Percentiles rank a stretch among this genome's conserved stretches.
Evolutionary conservation across 1,139 yeast genomes (phyloP).

Genomic region (Debaryomycetaceae sp.): DNA sequence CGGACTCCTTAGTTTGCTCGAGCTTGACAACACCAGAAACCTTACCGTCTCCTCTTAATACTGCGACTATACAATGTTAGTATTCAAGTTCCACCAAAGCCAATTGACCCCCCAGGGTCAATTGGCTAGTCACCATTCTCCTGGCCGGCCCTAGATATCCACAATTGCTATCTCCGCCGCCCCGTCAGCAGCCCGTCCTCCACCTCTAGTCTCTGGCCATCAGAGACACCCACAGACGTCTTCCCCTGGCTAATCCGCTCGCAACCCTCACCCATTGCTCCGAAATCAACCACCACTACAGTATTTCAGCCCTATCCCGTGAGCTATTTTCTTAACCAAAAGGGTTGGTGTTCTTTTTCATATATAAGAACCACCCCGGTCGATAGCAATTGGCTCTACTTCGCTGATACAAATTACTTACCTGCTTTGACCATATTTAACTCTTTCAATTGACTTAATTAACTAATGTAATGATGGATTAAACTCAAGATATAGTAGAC

Average conservation of each 20-base stretch:
- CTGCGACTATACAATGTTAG: slow-evolving; percentile 62
- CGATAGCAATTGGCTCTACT: background rate
- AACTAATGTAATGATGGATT: background rate
- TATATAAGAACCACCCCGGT: background rate
- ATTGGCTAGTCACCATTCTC: background rate
- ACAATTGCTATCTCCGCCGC: background rate
- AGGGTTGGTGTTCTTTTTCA: background rate
- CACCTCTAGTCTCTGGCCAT: too few species aligned
- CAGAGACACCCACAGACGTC: too few species aligned
- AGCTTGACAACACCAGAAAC: slow-evolving; percentile 84
- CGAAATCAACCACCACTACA: background rate
- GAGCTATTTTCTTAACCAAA: background rate
- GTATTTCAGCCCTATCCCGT: background rate
- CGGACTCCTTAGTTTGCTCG: slow-evolving; percentile 75
- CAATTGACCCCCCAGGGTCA: background rate
- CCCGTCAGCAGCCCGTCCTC: too few species aligned
- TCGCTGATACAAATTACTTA: slow-evolving; percentile 14
- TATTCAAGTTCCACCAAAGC: background rate
- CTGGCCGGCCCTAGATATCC: background rate
- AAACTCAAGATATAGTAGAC: slow-evolving; percentile 1
- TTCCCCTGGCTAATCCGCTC: too few species aligned
- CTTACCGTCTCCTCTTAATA: slow-evolving; percentile 89
- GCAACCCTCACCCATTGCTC: background rate
- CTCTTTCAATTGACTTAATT: background rate
- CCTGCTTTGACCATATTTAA: slow-evolving; percentile 34